phyloP scores from a whole-genome alignment of 495 filamentous ascomycete genomes.

The Astrocystis sublimbata region DNA sequence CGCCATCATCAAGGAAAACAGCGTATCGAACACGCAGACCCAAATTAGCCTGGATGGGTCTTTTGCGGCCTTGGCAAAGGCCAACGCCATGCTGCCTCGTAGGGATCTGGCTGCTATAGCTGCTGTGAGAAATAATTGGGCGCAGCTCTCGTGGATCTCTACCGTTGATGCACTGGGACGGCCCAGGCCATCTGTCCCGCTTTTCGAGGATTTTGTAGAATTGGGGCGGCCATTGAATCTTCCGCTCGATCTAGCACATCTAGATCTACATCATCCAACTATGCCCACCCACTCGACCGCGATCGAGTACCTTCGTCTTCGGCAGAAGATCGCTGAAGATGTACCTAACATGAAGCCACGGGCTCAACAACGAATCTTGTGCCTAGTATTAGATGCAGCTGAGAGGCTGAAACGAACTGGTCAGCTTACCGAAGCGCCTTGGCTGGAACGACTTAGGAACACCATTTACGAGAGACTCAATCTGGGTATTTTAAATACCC shows the following conservation, averaged over 20 bases:
- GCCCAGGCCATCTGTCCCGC: constrained; percentile 30
- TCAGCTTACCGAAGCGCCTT: constrained; percentile 23
- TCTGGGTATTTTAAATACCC: constrained; percentile 3
- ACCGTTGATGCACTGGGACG: constrained; percentile 35
- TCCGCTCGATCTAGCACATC: constrained; percentile 36
- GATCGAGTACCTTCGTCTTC: constrained; percentile 31
- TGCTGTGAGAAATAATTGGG: constrained; percentile 31
- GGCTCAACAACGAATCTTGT: constrained; percentile 20
- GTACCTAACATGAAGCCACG: neutral
- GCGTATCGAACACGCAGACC: neutral
- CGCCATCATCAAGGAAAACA: constrained; percentile 30
- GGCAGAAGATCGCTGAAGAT: neutral
- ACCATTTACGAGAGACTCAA: constrained; percentile 16
- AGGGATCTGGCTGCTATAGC: constrained; percentile 1
- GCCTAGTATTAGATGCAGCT: constrained; percentile 29
- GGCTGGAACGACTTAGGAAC: constrained; percentile 25
- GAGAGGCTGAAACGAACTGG: constrained; percentile 27
- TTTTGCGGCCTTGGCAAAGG: constrained; percentile 37
- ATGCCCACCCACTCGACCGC: constrained; percentile 38
- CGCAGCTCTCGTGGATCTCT: constrained; percentile 32
- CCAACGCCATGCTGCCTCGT: constrained; percentile 26
- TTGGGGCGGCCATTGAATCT: constrained; percentile 24
- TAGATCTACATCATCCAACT: constrained; percentile 45
- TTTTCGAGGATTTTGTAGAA: constrained; percentile 45
- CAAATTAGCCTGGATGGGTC: constrained; percentile 35